Evolutionary conservation across 1,284 basidiomycete genomes (phyloP), one percentile per base, ranked within the genome.

Genomic region (Leccinum brunneo-olivaceum): DNA sequence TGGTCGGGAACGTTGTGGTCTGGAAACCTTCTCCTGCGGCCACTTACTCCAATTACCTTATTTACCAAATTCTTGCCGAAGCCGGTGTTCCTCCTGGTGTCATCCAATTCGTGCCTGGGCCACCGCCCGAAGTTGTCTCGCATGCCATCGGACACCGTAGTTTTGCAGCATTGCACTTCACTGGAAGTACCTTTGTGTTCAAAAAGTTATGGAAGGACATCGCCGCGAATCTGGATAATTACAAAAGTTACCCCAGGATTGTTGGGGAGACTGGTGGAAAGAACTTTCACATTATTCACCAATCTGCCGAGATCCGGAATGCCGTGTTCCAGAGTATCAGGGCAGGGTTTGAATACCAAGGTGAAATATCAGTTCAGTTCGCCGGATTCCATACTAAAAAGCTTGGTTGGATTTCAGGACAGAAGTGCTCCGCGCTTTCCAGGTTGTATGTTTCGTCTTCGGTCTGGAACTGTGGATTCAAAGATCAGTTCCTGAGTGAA

Each of bases 11-110:
- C 66, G 90, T 92, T 45, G 81, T 88, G 44, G 73, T 98, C 50
- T 99, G 95, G 95, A 99, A 99, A 67, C 95, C 95, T 14, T 94
- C 94, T 0, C 96, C 95, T 9, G 86, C 84, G 44, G 93, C 95
- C 33, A 90, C 88, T 36, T 95, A 96, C 72, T 86, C 94, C 47
- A 97, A 93, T 73, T 98, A 95, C 73, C 66, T 99, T 55, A 70
- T 90, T 35, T 81, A 94, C 72, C 82, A 96, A 71, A 87, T 98
- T 62, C 79, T 99, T 53, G 72, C 81, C 42, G 95, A 99, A 69
- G 95, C 95, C 2, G 95, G 95, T 53, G 71, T 99, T 2, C 95
- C 96, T 25, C 78, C 89, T 4, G 87, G 90, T 50, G 95, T 98
- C 43, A 91, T 99, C 66, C 95, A 99, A 65, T 99, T 99, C 65